Conservation (phyloP, 352 stramenopile species). For the Blastocystis sp. region DNA sequence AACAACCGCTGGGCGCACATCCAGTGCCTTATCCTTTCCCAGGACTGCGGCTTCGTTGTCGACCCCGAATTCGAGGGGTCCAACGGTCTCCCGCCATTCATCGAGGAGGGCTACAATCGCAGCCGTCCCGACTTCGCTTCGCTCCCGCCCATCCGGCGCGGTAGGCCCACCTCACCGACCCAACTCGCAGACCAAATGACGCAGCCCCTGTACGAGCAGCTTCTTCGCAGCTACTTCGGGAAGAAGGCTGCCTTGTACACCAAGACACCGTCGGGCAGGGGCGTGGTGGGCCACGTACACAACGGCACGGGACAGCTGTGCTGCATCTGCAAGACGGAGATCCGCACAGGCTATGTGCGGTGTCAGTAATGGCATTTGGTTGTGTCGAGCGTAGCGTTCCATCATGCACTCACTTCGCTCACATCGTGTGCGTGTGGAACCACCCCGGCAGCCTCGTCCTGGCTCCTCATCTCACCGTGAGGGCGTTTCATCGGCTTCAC, state of each 20-base stretch:
- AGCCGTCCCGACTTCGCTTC: neutral
- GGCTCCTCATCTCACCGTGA: slow-evolving; percentile 4
- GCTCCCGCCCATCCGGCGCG: neutral
- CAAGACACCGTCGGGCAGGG: slow-evolving; percentile 1
- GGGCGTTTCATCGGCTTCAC: neutral
- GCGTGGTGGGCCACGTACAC: neutral
- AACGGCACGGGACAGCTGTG: neutral
- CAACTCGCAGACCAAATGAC: slow-evolving; percentile 21
- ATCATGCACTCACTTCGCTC: neutral
- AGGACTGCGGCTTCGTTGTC: slow-evolving; percentile 31
- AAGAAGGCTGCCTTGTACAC: slow-evolving; percentile 8
- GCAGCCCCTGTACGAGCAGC: neutral
- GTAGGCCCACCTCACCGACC: neutral
- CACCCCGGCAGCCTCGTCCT: neutral
- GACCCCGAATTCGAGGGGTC: slow-evolving; percentile 28
- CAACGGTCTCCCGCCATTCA: slow-evolving; percentile 44
- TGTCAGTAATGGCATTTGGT: slow-evolving; percentile 20
- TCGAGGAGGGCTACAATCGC: slow-evolving; percentile 6
- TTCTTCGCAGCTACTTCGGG: slow-evolving; percentile 37
- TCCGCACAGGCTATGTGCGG: neutral
- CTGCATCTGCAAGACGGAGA: slow-evolving; percentile 5
- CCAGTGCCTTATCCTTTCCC: slow-evolving; percentile 4
- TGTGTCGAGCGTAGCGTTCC: neutral
- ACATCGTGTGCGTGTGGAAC: slow-evolving; percentile 5
- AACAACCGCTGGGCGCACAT: slow-evolving; percentile 6